Percentiles rank a stretch among this genome's conserved stretches.
Evolutionary conservation across 106 monocot species (phyloP).

Genomic region (Agapanthus africanus): DNA sequence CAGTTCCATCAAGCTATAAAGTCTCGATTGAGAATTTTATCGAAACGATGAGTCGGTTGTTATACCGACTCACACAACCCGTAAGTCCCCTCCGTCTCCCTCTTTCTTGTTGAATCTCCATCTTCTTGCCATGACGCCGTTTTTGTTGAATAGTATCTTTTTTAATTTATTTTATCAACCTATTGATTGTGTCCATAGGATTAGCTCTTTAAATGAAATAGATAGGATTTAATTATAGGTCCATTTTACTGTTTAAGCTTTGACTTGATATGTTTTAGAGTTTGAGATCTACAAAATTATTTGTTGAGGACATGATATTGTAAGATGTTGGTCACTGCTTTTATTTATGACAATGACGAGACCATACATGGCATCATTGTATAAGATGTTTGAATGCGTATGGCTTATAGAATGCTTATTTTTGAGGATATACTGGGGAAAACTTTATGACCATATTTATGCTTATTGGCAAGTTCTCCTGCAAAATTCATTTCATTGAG

Average conservation of each 20-base stretch:
- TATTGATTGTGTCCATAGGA: too few relatives aligned
- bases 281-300: background rate
- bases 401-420: background rate
- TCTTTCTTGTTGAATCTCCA: too few relatives aligned
- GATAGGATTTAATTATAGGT: background rate
- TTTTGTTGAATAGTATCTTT: slow-evolving; percentile 65
- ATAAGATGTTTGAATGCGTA: too few relatives aligned
- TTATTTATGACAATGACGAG: background rate
- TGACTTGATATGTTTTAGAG: too few relatives aligned
- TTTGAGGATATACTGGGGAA: background rate
- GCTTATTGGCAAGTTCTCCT: background rate
- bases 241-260: slow-evolving; percentile 1
- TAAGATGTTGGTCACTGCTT: background rate
- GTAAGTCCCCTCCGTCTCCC: too few relatives aligned
- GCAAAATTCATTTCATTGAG: background rate
- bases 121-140: too few relatives aligned
- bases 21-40: too few relatives aligned
- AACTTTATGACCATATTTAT: background rate
- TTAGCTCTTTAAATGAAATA: too few relatives aligned
- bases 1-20: too few relatives aligned
- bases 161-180: background rate
- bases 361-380: too few relatives aligned
- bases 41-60: too few relatives aligned
- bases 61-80: too few relatives aligned
- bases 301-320: background rate